Evolutionary conservation across 148 eudicot genomes (phyloP).

Genomic region (Hydrangea macrophylla): DNA sequence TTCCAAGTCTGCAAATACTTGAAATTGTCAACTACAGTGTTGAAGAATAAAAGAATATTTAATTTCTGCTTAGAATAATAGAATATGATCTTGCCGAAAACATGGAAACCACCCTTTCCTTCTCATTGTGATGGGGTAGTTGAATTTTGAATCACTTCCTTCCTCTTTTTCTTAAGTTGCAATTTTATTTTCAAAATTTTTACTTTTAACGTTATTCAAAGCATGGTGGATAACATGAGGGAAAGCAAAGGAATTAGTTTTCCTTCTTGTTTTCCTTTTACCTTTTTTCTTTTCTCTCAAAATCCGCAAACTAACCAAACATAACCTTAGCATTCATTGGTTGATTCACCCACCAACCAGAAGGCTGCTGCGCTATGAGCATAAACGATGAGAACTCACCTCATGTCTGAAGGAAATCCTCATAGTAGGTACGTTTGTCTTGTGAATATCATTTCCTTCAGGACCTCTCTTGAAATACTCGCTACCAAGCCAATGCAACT

Average conservation of each 20-base stretch:
- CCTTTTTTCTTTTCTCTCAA: too few species aligned
- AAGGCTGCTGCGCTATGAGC: not conserved
- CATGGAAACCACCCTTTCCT: too few species aligned
- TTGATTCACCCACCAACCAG: not conserved
- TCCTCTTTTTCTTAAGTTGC: not conserved
- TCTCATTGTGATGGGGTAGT: not conserved
- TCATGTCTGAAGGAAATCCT: conserved; percentile 64
- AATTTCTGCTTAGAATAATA: not conserved
- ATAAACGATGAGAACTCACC: conserved; percentile 28
- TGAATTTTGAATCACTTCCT: not conserved
- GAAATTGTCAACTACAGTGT: conserved; percentile 1
- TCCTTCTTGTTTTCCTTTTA: too few species aligned
- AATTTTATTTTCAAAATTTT: too few species aligned
- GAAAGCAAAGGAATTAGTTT: too few species aligned
- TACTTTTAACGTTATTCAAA: too few species aligned
- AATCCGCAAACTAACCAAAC: too few species aligned
- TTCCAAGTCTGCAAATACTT: conserved; percentile 66
- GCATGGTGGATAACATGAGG: too few species aligned
- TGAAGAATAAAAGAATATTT: not conserved
- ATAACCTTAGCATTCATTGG: too few species aligned
- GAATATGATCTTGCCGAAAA: not conserved
- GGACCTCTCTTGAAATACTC: conserved; percentile 62
- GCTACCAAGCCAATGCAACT: conserved; percentile 77
- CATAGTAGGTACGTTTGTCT: conserved; percentile 67
- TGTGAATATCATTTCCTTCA: conserved; percentile 68